Evolutionary conservation across 805 yeast genomes (phyloP), one percentile per base, ranked within the genome.

Genomic region (Vanderwaltozyma yarrowii): DNA sequence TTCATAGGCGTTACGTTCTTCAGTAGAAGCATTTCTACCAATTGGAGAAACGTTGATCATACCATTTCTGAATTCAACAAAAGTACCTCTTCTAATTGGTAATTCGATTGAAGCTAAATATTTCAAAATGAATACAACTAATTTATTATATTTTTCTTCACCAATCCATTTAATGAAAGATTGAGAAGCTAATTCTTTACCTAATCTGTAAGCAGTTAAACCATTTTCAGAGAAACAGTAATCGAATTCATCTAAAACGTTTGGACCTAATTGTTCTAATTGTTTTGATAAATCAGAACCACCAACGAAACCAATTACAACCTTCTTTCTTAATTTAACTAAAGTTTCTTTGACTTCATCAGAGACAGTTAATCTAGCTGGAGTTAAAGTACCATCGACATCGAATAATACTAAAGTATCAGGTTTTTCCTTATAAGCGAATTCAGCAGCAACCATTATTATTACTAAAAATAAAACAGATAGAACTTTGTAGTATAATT

Each of bases 1-100:
- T 72, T 92, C 97, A 61, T 71, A 92, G 52, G 87, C 96, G 65
- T 75, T 78, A 71, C 99, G 84, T 73, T 92, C 96, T 49, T 75
- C 76, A 50, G 86, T 86, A 30, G 94, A 79, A 45, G 97, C 97
- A 63, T 92, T 92, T 78, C 99, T 86, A 58, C 99, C 99, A 44
- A 92, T 78, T 52, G 99, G 99, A 13, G 96, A 87, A 46, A 92
- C 86, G 68, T 92, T 92, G 67, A 92, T 84, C 95, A 92, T 88
- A 65, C 99, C 99, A 65, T 92, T 92, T 78, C 99, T 85, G 76
- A 92, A 92, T 73, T 92, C 99, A 52, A 92, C 69, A 67, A 92
- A 92, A 43, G 99, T 92, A 65, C 99, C 99, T 73, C 96, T 86
- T 78, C 96, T 86, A 62, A 82, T 74, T 59, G 99, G 99, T 51